Evolutionary conservation across 257 asterid species (phyloP).

Genomic region (Gentiana dahurica): DNA sequence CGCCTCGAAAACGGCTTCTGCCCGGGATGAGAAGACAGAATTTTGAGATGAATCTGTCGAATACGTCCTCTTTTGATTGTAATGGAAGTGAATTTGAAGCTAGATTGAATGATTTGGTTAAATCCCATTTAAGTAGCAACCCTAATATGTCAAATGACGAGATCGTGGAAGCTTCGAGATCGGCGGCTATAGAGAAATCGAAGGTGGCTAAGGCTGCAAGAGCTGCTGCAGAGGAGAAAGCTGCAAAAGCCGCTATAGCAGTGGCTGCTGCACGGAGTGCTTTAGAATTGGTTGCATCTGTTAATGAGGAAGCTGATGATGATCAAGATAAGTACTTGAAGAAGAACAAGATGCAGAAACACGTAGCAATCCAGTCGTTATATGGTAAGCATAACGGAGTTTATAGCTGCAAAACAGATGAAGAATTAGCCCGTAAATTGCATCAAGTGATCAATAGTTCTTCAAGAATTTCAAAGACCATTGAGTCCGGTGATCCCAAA

Average conservation of each 20-base stretch:
- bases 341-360: slow-evolving; percentile 23
- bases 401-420: slow-evolving; percentile 16
- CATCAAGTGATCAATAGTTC: slow-evolving; percentile 22
- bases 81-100: slow-evolving; percentile 27
- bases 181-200: slow-evolving; percentile 59
- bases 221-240: slow-evolving; percentile 84
- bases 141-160: slow-evolving; percentile 55
- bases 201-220: slow-evolving; percentile 61
- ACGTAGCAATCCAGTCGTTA: slow-evolving; percentile 16
- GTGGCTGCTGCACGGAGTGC: slow-evolving; percentile 86
- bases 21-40: slow-evolving; percentile 86
- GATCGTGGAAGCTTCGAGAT: slow-evolving; percentile 58
- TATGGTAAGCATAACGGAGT: slow-evolving; percentile 12
- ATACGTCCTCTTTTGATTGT: slow-evolving; percentile 24
- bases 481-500: slow-evolving; percentile 12
- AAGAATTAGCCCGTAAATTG: slow-evolving; percentile 21
- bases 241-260: slow-evolving; percentile 81
- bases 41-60: slow-evolving; percentile 49
- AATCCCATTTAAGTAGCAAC: slow-evolving; percentile 30
- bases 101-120: slow-evolving; percentile 35
- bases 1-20: slow-evolving; percentile 87
- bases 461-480: slow-evolving; percentile 17
- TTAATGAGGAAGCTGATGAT: slow-evolving; percentile 33
- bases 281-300: slow-evolving; percentile 56
- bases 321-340: slow-evolving; percentile 12